Conservation (phyloP, 148 eudicot genomes). For the Silene latifolia region DNA sequence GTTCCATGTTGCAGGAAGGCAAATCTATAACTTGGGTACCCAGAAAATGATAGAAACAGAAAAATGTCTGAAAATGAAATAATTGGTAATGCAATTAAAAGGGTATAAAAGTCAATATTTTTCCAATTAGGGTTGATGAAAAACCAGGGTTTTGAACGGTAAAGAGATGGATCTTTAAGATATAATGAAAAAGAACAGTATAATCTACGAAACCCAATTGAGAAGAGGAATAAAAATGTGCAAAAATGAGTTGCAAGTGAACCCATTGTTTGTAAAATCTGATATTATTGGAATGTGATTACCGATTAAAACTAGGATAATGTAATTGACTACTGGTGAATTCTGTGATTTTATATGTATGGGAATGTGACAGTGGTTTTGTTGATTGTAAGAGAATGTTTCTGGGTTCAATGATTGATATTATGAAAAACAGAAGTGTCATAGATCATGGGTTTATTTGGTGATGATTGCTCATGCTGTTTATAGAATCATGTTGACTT, state of each 20-base stretch:
- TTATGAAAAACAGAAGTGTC: background rate
- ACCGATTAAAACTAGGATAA: too few species aligned
- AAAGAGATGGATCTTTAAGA: slow-evolving; percentile 63
- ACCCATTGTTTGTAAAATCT: slow-evolving; percentile 36
- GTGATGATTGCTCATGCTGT: too few species aligned
- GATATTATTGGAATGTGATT: background rate
- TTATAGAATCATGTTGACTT: too few species aligned
- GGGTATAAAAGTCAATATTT: slow-evolving; percentile 60
- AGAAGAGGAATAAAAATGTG: slow-evolving; percentile 52
- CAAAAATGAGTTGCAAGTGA: slow-evolving; percentile 56
- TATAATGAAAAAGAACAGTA: slow-evolving; percentile 44
- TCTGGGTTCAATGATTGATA: background rate
- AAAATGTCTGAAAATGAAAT: slow-evolving; percentile 46
- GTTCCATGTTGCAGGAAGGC: slow-evolving; percentile 49
- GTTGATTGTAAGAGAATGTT: background rate
- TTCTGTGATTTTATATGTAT: background rate
- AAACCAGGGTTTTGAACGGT: slow-evolving; percentile 66
- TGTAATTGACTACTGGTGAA: too few species aligned
- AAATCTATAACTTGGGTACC: slow-evolving; percentile 47
- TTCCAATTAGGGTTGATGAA: slow-evolving; percentile 60
- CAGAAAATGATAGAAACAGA: slow-evolving; percentile 49
- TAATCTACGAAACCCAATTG: slow-evolving; percentile 57
- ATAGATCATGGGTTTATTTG: background rate
- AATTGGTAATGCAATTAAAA: slow-evolving; percentile 56
- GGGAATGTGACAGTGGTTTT: background rate